Conservation (phyloP, 106 monocot species). For the Dendrobium chrysotoxum region DNA sequence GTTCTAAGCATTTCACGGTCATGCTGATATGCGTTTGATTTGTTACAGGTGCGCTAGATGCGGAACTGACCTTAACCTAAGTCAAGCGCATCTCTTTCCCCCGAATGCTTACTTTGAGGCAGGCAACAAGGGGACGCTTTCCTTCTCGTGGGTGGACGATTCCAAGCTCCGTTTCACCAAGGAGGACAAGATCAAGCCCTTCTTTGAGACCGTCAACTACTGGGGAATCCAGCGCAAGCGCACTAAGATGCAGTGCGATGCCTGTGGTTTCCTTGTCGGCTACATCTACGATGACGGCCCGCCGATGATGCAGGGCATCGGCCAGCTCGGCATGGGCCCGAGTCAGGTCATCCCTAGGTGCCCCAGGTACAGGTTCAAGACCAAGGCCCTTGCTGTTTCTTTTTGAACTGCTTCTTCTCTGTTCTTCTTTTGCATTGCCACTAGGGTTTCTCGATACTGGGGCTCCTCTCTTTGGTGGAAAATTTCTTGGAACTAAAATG, state of each 20-base stretch:
- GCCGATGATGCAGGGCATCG: slow-evolving; percentile 66
- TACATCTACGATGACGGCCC: slow-evolving; percentile 91
- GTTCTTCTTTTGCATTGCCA: not conserved
- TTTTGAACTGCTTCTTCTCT: not conserved
- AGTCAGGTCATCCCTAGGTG: slow-evolving; percentile 77
- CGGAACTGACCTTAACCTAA: slow-evolving; percentile 73
- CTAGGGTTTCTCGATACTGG: not conserved
- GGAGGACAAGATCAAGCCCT: slow-evolving; percentile 78
- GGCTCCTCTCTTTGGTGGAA: not conserved
- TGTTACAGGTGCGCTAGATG: slow-evolving; percentile 44
- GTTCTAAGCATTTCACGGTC: not conserved
- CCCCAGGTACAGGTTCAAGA: slow-evolving; percentile 82
- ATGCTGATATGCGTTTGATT: not conserved
- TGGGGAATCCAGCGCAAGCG: slow-evolving; percentile 90
- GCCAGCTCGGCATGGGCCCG: slow-evolving; percentile 88
- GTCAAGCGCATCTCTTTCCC: slow-evolving; percentile 53
- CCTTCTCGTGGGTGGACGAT: slow-evolving; percentile 90
- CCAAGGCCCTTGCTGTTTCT: slow-evolving; percentile 34
- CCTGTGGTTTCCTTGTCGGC: slow-evolving; percentile 65
- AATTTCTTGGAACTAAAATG: not conserved
- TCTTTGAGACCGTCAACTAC: slow-evolving; percentile 91
- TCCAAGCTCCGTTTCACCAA: slow-evolving; percentile 59
- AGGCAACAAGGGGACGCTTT: slow-evolving; percentile 82
- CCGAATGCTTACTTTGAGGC: slow-evolving; percentile 82
- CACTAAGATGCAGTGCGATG: slow-evolving; percentile 58